phyloP scores from a whole-genome alignment of 306 rosid genomes.

The Oemleria cerasiformis region DNA sequence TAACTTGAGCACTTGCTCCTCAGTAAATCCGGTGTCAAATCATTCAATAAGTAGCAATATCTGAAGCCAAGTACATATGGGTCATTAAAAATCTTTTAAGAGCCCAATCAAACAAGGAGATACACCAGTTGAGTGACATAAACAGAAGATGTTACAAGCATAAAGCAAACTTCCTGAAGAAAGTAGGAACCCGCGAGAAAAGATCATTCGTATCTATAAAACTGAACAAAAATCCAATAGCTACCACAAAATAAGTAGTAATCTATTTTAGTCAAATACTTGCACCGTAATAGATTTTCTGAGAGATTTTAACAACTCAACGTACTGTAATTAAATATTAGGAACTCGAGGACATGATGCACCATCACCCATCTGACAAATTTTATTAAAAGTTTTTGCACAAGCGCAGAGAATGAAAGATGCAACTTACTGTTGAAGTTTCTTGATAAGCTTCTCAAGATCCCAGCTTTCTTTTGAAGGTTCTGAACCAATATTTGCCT shows the following conservation, averaged over 20 bases:
- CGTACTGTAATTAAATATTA: background rate
- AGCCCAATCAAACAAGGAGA: constrained; percentile 19
- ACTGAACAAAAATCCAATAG: background rate
- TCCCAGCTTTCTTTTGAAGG: constrained; percentile 91
- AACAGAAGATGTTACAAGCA: background rate
- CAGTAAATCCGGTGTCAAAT: constrained; percentile 79
- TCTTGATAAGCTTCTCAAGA: constrained; percentile 83
- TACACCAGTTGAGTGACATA: background rate
- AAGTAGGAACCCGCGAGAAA: background rate
- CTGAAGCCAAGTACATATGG: constrained; percentile 42
- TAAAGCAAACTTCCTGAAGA: constrained; percentile 3
- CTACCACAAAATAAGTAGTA: background rate
- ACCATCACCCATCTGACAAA: constrained; percentile 8
- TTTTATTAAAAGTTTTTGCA: background rate
- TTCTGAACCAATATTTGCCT: constrained; percentile 95
- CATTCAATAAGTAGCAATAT: constrained; percentile 87
- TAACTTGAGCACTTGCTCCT: constrained; percentile 58
- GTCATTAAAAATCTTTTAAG: constrained; percentile 14
- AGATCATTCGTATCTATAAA: background rate
- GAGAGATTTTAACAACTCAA: background rate
- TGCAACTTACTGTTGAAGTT: constrained; percentile 87
- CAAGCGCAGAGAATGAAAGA: constrained; percentile 27
- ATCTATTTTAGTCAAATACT: background rate
- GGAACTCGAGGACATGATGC: constrained; percentile 5
- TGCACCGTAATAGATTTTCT: background rate